A percentile compares a stretch with the other conserved stretches of the same genome.
These are phyloP conservation scores for Termitomyces heimii DNA, from an alignment of 768 basidiomycete genomes.

Conservation along the genomic window DNA sequence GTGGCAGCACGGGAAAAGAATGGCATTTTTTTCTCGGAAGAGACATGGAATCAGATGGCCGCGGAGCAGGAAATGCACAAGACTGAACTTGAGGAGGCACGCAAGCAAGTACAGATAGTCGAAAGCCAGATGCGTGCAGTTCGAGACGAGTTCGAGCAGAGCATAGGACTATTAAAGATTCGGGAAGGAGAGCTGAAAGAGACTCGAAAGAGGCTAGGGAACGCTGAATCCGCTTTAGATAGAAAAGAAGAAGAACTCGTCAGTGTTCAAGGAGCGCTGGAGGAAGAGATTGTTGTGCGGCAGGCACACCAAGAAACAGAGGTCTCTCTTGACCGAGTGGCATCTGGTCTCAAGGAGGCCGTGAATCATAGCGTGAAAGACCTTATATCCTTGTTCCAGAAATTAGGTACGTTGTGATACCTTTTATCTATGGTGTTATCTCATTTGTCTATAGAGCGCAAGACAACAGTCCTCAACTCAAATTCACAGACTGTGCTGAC, in stretches of 20 bases:
- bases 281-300: conserved; percentile 76
- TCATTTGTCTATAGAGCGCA: conserved; percentile 53
- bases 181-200: conserved; percentile 71
- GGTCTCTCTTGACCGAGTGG: conserved; percentile 61
- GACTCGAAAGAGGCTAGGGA: conserved; percentile 49
- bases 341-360: conserved; percentile 57
- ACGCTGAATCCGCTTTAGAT: conserved; percentile 45
- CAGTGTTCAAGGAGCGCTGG: conserved; percentile 51
- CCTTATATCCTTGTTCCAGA: conserved; percentile 66
- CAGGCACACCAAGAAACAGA: conserved; percentile 78
- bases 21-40: conserved; percentile 90
- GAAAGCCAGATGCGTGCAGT: conserved; percentile 76
- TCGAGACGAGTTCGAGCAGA: conserved; percentile 89
- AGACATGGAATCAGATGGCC: conserved; percentile 81
- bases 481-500: conserved; percentile 63
- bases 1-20: conserved; percentile 93
- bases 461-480: conserved; percentile 50
- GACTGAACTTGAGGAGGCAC: conserved; percentile 78
- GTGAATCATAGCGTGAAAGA: conserved; percentile 68
- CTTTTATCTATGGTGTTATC: conserved; percentile 7
- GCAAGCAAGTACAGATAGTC: conserved; percentile 76
- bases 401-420: conserved; percentile 57
- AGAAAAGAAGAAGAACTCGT: conserved; percentile 54
- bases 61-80: conserved; percentile 71
- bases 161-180: conserved; percentile 68